These are phyloP conservation scores for Trichosporon coremiiforme DNA, from an alignment of 1,284 basidiomycete genomes.

Conservation along the genomic window DNA sequence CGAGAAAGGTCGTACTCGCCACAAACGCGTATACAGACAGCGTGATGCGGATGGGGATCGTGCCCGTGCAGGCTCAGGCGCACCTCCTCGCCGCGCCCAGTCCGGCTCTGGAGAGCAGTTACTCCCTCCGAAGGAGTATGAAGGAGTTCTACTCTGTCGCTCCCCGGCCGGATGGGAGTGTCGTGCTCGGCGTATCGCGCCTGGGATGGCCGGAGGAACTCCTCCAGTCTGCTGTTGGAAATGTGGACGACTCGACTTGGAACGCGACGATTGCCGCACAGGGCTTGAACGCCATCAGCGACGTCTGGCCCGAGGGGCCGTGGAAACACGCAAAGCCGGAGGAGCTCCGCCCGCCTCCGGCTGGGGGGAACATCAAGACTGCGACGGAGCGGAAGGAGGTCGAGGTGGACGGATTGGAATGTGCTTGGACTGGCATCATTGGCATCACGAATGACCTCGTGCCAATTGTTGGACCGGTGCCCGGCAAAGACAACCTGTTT, in stretches of 20 bases:
- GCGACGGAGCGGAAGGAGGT: conserved; percentile 22
- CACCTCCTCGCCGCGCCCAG: conserved; percentile 38
- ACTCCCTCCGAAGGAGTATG: conserved; percentile 41
- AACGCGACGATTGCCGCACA: conserved; percentile 29
- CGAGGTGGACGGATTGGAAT: conserved; percentile 39
- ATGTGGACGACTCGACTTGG: conserved; percentile 38
- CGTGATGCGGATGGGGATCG: conserved; percentile 38
- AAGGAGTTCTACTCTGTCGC: conserved; percentile 41
- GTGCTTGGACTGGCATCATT: conserved; percentile 49
- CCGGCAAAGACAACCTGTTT: conserved; percentile 43
- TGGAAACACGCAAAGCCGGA: conserved; percentile 21
- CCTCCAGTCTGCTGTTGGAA: background rate
- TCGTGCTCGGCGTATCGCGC: conserved; percentile 45
- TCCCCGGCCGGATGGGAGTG: conserved; percentile 40
- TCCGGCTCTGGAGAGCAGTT: conserved; percentile 36
- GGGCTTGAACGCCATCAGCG: conserved; percentile 27
- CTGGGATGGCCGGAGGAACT: conserved; percentile 17
- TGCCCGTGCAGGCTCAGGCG: conserved; percentile 44
- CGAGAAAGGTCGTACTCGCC: conserved; percentile 38
- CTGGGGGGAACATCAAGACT: conserved; percentile 17
- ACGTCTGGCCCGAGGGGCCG: conserved; percentile 37
- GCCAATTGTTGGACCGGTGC: conserved; percentile 46
- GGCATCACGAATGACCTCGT: conserved; percentile 48
- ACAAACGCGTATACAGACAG: conserved; percentile 44
- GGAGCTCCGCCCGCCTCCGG: conserved; percentile 20